phyloP scores from a whole-genome alignment of 2,329 filamentous ascomycete species.

The Aspergillus awamori region DNA sequence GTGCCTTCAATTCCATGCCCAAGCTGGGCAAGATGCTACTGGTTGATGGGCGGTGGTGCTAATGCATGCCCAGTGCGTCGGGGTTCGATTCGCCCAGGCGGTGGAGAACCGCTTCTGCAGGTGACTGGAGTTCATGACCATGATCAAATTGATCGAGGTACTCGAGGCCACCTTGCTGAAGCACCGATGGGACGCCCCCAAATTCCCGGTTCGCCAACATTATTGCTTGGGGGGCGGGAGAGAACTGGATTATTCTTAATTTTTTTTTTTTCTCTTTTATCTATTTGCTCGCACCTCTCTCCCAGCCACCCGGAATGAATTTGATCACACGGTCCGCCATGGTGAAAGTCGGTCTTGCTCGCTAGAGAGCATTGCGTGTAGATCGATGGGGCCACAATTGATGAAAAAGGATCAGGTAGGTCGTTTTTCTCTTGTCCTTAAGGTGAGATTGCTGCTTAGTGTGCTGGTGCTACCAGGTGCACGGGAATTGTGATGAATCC shows the following conservation, averaged over 20 bases:
- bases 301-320: conserved; percentile 20
- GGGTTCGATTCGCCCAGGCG: conserved; percentile 17
- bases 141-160: background rate
- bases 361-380: conserved; percentile 10
- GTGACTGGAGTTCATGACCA: conserved; percentile 22
- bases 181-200: conserved; percentile 5
- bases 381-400: conserved; percentile 4
- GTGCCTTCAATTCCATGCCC: conserved; percentile 1
- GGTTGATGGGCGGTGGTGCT: conserved; percentile 15
- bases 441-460: too few species aligned
- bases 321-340: conserved; percentile 17
- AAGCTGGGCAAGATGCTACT: background rate
- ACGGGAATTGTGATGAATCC: background rate
- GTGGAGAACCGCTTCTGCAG: conserved; percentile 25
- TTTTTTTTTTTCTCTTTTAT: background rate
- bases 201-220: conserved; percentile 7
- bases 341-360: background rate
- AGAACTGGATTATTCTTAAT: background rate
- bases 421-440: too few species aligned
- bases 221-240: background rate
- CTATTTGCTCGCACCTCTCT: background rate
- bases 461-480: background rate
- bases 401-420: background rate
- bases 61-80: conserved; percentile 27
- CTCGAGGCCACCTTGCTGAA: conserved; percentile 8